Conservation (phyloP, 352 stramenopile species). For the Stramenopiles sp. region DNA sequence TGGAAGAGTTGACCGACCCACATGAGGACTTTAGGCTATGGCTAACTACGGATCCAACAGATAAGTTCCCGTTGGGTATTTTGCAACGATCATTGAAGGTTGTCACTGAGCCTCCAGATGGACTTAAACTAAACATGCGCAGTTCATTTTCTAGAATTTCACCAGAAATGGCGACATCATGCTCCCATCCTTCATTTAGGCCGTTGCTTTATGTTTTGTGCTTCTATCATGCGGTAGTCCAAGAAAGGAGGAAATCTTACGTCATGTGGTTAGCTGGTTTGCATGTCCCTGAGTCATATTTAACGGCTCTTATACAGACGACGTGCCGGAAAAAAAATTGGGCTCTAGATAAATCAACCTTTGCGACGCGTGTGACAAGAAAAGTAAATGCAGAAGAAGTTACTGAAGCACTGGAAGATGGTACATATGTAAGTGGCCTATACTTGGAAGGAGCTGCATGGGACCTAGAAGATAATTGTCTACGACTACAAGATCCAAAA, state of each 20-base stretch:
- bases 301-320: conserved; percentile 79
- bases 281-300: conserved; percentile 80
- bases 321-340: conserved; percentile 75
- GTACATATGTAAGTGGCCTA: conserved; percentile 68
- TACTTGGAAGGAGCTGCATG: conserved; percentile 80
- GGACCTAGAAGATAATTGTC: conserved; percentile 46
- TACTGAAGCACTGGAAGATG: conserved; percentile 38
- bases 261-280: conserved; percentile 82
- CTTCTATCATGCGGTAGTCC: conserved; percentile 78
- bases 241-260: conserved; percentile 77
- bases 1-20: conserved; percentile 49
- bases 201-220: conserved; percentile 83
- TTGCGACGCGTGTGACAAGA: conserved; percentile 73
- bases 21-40: conserved; percentile 88
- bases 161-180: conserved; percentile 86
- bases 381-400: conserved; percentile 45
- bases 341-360: conserved; percentile 77
- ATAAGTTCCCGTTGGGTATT: conserved; percentile 84
- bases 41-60: conserved; percentile 83
- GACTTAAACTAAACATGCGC: conserved; percentile 77
- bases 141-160: conserved; percentile 93
- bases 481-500: conserved; percentile 68
- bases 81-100: conserved; percentile 98
- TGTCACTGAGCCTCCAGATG: conserved; percentile 88
- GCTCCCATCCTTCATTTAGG: conserved; percentile 64